Conservation (phyloP, 208 protist genomes). For the Naegleria gruberi region DNA sequence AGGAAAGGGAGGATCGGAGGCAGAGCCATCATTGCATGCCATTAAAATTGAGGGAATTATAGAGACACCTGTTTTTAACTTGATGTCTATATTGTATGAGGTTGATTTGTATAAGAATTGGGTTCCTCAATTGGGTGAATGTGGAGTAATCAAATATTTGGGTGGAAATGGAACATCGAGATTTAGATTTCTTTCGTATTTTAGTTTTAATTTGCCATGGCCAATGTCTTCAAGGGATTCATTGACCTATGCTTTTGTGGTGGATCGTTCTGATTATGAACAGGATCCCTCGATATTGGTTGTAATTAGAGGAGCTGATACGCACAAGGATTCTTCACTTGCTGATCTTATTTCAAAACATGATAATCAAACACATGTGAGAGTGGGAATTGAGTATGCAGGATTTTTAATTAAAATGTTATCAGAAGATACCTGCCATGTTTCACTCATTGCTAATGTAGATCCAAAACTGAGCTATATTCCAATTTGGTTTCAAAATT, state of each 20-base stretch:
- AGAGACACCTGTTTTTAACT: neutral
- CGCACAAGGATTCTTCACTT: too few species aligned
- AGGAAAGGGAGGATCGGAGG: too few species aligned
- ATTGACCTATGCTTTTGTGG: neutral
- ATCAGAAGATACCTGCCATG: neutral
- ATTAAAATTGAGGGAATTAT: neutral
- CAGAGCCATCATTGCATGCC: neutral
- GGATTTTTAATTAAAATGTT: neutral
- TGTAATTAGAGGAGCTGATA: neutral
- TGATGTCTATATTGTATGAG: neutral
- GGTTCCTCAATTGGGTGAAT: neutral
- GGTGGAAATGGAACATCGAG: neutral
- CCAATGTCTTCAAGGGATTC: neutral
- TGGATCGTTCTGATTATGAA: neutral
- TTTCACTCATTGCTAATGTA: neutral
- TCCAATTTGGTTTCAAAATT: neutral
- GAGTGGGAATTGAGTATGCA: neutral
- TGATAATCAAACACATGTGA: neutral
- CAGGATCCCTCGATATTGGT: neutral
- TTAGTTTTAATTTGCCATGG: neutral
- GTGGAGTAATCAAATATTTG: neutral
- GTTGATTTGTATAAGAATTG: neutral
- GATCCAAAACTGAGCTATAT: neutral
- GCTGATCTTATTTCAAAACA: neutral
- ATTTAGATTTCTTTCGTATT: neutral